Evolutionary conservation across 2,329 filamentous ascomycete species (phyloP).

Genomic region (Claviceps paspali): DNA sequence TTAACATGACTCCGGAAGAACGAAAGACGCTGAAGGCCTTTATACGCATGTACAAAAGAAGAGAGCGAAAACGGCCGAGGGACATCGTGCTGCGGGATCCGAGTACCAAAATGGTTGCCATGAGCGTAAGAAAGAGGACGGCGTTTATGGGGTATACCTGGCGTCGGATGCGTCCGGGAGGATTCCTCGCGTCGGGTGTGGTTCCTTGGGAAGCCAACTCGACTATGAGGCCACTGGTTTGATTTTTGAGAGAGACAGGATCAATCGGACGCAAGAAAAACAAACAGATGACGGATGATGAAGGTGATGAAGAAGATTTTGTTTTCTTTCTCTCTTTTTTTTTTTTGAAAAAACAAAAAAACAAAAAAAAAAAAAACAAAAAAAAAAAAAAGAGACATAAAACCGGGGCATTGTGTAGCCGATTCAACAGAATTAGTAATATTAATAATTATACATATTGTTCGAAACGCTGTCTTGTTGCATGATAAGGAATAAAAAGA

Average conservation of each 20-base stretch:
- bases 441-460: slow-evolving; percentile 1
- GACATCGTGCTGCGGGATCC: slow-evolving; percentile 72
- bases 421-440: background rate
- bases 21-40: slow-evolving; percentile 33
- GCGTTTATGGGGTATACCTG: slow-evolving; percentile 90
- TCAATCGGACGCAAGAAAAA: too few species aligned
- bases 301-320: too few species aligned
- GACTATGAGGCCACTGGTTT: background rate
- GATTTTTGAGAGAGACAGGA: too few species aligned
- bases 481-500: too few species aligned
- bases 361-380: background rate
- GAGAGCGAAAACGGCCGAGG: slow-evolving; percentile 64
- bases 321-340: too few species aligned
- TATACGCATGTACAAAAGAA: slow-evolving; percentile 36
- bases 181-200: slow-evolving; percentile 12
- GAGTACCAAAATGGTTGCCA: slow-evolving; percentile 46
- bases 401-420: too few species aligned
- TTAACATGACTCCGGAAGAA: slow-evolving; percentile 18
- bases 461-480: background rate
- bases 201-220: background rate
- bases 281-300: too few species aligned
- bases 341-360: too few species aligned
- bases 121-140: slow-evolving; percentile 65
- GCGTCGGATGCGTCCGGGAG: slow-evolving; percentile 31
- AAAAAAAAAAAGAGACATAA: background rate